These are phyloP conservation scores for Juglanconis sp. DNA, from an alignment of 2,329 filamentous ascomycete species.

Conservation along the genomic window DNA sequence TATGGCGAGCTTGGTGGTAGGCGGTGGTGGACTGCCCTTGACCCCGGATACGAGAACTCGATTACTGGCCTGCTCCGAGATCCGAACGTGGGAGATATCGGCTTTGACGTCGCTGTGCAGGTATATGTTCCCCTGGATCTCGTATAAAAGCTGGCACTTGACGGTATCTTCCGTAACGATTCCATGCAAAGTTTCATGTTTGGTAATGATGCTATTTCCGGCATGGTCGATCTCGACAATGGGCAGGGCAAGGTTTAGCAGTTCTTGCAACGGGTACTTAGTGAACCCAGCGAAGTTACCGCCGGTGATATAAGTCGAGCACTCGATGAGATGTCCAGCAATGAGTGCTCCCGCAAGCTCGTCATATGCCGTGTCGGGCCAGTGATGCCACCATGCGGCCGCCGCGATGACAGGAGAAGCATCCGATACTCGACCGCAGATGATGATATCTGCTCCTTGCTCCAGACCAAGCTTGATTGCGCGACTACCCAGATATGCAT, in stretches of 20 bases:
- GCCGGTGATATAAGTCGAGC: slow-evolving; percentile 24
- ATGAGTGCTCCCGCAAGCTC: slow-evolving; percentile 36
- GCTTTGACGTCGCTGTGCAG: slow-evolving; percentile 32
- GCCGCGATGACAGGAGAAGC: slow-evolving; percentile 40
- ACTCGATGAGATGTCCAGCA: slow-evolving; percentile 30
- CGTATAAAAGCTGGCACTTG: slow-evolving; percentile 33
- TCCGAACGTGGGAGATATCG: slow-evolving; percentile 42
- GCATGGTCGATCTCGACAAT: slow-evolving; percentile 14
- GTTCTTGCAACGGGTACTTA: neutral
- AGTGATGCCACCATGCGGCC: slow-evolving; percentile 39
- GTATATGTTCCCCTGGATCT: slow-evolving; percentile 36
- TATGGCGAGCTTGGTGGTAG: slow-evolving; percentile 30
- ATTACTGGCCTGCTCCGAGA: slow-evolving; percentile 22
- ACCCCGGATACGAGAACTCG: slow-evolving; percentile 32
- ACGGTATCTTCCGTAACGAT: slow-evolving; percentile 25
- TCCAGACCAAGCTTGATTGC: slow-evolving; percentile 36
- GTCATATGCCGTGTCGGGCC: slow-evolving; percentile 34
- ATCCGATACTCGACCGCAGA: slow-evolving; percentile 42
- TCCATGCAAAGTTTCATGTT: neutral
- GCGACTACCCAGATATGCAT: slow-evolving; percentile 34
- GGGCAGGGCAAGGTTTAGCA: neutral
- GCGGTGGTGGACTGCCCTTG: slow-evolving; percentile 30
- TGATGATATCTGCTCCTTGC: slow-evolving; percentile 40
- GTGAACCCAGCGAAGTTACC: slow-evolving; percentile 28
- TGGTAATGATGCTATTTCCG: slow-evolving; percentile 10